Base-by-base conservation (phyloP, 495 filamentous ascomycete species). In the Neurospora sp. region DNA sequence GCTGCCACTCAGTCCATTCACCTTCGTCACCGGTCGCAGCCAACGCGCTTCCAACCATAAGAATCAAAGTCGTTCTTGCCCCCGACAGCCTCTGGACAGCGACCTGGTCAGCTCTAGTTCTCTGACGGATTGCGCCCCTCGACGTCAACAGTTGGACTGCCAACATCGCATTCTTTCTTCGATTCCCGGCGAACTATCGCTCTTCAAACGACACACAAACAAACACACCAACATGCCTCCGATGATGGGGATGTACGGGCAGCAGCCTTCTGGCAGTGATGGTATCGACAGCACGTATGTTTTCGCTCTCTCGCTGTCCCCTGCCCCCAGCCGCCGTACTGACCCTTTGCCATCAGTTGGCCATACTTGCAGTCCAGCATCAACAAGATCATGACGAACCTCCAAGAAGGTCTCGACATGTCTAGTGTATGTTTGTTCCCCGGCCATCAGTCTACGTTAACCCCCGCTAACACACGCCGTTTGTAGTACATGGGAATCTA, bases 331-430 rank as follows among this genome's bases (percentile, higher is more conserved):
- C 41, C 40, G 18, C 35, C 59, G 73, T 71, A 38, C 70, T 48
- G 41, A 68, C 41, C 66, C 59, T 73, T 73, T 73, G 42, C 48
- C 69, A 74, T 68, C 73, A 96, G 93, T 82, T 99, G 96, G 96
- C 83, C 85, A 22, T 98, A 94, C 83, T 82, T 99, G 71, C 92
- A 98, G 82, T 83, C 84, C 41, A 94, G 94, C 59, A 92, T 99
- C 73, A 88, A 93, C 73, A 91, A 89, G 79, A 96, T 99, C 75
- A 99, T 99, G 96, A 88, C 86, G 73, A 91, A 94, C 78, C 85
- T 98, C 44, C 92, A 94, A 75, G 91, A 93, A 70, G 96, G 96
- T 41, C 90, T 99, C 81, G 94, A 99, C 77, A 93, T 98, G 90
- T 86, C 88, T 73, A 93, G 90, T 70, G 93, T 95, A 86, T 77